Conservation (phyloP, 352 stramenopile genomes). For the Phytopythium delawarense region DNA sequence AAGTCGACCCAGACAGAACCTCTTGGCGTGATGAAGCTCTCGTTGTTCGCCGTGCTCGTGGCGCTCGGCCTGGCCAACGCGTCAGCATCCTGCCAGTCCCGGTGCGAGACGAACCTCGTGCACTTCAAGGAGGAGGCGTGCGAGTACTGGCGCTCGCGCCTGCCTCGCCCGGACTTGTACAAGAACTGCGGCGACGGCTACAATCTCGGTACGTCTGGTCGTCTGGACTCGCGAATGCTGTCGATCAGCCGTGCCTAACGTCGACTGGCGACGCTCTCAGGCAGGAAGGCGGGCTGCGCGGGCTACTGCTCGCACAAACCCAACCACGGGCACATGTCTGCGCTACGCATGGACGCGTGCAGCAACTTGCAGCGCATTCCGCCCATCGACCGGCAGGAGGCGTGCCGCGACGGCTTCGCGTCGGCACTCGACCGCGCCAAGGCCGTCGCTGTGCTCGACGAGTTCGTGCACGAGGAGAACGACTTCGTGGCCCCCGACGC, state of each 20-base stretch:
- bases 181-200: constrained; percentile 45
- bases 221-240: not conserved
- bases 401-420: constrained; percentile 41
- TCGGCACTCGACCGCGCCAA: constrained; percentile 31
- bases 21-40: constrained; percentile 22
- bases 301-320: constrained; percentile 26
- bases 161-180: constrained; percentile 48
- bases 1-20: not conserved
- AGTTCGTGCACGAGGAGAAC: not conserved
- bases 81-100: constrained; percentile 20
- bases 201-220: constrained; percentile 11
- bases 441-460: constrained; percentile 10
- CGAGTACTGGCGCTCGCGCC: constrained; percentile 33
- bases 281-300: constrained; percentile 31
- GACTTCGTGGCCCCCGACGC: not conserved
- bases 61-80: constrained; percentile 11
- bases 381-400: constrained; percentile 32
- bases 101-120: constrained; percentile 39
- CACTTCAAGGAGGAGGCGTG: constrained; percentile 33
- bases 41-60: constrained; percentile 14
- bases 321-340: constrained; percentile 22
- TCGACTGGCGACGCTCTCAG: constrained; percentile 5
- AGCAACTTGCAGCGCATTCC: constrained; percentile 29
- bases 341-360: constrained; percentile 41
- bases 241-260: not conserved